These are phyloP conservation scores for Mortierella alpina DNA, from an alignment of 192 early-diverging fungal genomes.

Conservation along the genomic window DNA sequence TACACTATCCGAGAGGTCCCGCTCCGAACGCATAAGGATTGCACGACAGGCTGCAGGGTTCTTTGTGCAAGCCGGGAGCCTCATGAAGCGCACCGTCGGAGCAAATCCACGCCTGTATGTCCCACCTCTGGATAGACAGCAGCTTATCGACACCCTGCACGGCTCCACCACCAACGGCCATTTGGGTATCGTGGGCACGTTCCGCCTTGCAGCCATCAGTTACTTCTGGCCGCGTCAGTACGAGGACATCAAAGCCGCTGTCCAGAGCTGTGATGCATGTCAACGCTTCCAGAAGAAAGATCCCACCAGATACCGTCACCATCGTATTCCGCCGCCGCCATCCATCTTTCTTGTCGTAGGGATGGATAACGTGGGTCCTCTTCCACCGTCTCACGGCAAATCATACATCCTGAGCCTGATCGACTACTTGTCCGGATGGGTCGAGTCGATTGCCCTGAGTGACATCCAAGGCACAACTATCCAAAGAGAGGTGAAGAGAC, in stretches of 20 bases:
- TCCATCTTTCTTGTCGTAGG: background rate
- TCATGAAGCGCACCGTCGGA: too few species aligned
- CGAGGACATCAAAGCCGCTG: too few species aligned
- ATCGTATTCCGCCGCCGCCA: constrained; percentile 12
- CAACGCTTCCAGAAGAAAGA: constrained; percentile 9
- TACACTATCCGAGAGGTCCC: too few species aligned
- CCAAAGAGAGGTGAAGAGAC: background rate
- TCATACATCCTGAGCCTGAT: constrained; percentile 2
- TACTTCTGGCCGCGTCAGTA: constrained; percentile 26
- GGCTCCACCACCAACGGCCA: too few species aligned
- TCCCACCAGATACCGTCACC: background rate
- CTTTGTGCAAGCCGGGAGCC: too few species aligned
- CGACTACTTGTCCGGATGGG: constrained; percentile 19
- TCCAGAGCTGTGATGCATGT: constrained; percentile 10
- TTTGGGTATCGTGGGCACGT: constrained; percentile 2
- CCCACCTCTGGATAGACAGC: too few species aligned
- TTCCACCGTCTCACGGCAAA: background rate
- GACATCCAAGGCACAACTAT: background rate
- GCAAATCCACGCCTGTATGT: too few species aligned
- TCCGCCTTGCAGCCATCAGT: background rate
- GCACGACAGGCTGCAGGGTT: too few species aligned
- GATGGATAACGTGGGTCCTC: constrained; percentile 3
- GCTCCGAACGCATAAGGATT: too few species aligned
- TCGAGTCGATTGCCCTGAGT: background rate
- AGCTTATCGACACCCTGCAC: too few species aligned